A percentile compares a stretch with the other conserved stretches of the same genome.
phyloP scores from a whole-genome alignment of 2,329 filamentous ascomycete species.

The Bimuria novae-zelandiae region DNA sequence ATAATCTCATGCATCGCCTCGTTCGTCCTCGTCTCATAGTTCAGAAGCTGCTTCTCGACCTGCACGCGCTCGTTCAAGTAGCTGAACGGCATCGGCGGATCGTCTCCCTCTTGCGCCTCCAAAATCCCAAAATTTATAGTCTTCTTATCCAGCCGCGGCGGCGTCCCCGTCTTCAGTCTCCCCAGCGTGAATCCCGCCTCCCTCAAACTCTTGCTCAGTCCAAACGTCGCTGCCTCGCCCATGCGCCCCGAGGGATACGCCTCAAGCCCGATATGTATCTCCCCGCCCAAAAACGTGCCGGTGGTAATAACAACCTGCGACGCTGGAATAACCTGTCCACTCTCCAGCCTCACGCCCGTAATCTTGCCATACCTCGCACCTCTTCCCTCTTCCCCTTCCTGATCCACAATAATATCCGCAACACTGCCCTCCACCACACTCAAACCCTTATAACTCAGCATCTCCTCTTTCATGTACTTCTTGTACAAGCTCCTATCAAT shows the following conservation, averaged over 20 bases:
- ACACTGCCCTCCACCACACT: slow-evolving; percentile 85
- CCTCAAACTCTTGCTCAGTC: slow-evolving; percentile 84
- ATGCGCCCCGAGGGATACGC: slow-evolving; percentile 86
- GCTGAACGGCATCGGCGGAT: slow-evolving; percentile 87
- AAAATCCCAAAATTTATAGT: slow-evolving; percentile 79
- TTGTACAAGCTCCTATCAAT: slow-evolving; percentile 92
- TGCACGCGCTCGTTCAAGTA: slow-evolving; percentile 81
- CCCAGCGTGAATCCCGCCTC: slow-evolving; percentile 90
- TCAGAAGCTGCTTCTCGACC: slow-evolving; percentile 81
- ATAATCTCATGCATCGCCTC: slow-evolving; percentile 80
- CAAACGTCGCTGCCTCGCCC: slow-evolving; percentile 91
- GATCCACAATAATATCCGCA: slow-evolving; percentile 82
- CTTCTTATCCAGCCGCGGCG: slow-evolving; percentile 79
- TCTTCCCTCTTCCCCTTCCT: slow-evolving; percentile 48
- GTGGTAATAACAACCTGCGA: slow-evolving; percentile 91
- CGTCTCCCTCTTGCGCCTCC: slow-evolving; percentile 77
- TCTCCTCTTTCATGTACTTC: slow-evolving; percentile 86
- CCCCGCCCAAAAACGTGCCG: slow-evolving; percentile 90
- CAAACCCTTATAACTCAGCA: slow-evolving; percentile 77
- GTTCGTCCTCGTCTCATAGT: slow-evolving; percentile 88
- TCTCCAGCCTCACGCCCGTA: slow-evolving; percentile 82
- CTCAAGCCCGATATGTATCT: slow-evolving; percentile 93
- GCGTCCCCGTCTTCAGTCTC: slow-evolving; percentile 92
- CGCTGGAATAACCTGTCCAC: slow-evolving; percentile 80
- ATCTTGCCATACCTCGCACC: slow-evolving; percentile 69